Conservation (phyloP, 2,329 filamentous ascomycete species). For the Dactylellina leptospora region DNA sequence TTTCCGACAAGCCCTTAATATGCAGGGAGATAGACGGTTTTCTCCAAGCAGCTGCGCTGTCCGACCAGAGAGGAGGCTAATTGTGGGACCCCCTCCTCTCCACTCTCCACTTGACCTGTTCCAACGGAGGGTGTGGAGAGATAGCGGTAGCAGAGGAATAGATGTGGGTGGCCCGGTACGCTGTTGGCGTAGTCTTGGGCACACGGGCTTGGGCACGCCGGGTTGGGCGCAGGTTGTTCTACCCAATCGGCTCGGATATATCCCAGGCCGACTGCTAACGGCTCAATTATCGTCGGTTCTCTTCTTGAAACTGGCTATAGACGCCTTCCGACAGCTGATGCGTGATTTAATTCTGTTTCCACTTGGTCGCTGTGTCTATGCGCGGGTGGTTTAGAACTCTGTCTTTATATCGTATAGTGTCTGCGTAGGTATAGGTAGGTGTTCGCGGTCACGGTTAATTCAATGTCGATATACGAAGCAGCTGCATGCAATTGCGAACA, state of each 20-base stretch:
- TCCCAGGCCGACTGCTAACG: constrained; percentile 20
- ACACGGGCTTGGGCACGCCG: constrained; percentile 9
- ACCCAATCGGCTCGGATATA: constrained; percentile 14
- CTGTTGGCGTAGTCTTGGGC: constrained; percentile 17
- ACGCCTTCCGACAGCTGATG: constrained; percentile 5
- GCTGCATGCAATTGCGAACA: constrained; percentile 35
- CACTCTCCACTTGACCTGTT: constrained; percentile 40
- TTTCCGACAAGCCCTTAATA: constrained; percentile 36
- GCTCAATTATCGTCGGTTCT: constrained; percentile 14
- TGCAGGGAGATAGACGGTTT: constrained; percentile 7
- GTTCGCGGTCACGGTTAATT: constrained; percentile 17
- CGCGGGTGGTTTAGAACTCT: background rate
- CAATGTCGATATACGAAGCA: constrained; percentile 7
- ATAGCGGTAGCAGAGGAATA: constrained; percentile 5
- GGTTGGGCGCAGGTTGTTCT: constrained; percentile 15
- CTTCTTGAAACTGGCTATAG: constrained; percentile 45
- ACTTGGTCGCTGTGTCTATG: no score
- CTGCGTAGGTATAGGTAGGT: background rate
- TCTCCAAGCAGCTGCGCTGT: constrained; percentile 27
- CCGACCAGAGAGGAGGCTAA: constrained; percentile 19
- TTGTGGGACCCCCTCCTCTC: constrained; percentile 35
- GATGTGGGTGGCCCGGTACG: constrained; percentile 10
- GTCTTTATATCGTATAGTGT: background rate
- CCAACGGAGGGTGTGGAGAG: constrained; percentile 26
- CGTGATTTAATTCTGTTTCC: constrained; percentile 34